Evolutionary conservation across 2,329 filamentous ascomycete species (phyloP), one percentile per base, ranked within the genome.

Genomic region (Hypoxylon sp.): DNA sequence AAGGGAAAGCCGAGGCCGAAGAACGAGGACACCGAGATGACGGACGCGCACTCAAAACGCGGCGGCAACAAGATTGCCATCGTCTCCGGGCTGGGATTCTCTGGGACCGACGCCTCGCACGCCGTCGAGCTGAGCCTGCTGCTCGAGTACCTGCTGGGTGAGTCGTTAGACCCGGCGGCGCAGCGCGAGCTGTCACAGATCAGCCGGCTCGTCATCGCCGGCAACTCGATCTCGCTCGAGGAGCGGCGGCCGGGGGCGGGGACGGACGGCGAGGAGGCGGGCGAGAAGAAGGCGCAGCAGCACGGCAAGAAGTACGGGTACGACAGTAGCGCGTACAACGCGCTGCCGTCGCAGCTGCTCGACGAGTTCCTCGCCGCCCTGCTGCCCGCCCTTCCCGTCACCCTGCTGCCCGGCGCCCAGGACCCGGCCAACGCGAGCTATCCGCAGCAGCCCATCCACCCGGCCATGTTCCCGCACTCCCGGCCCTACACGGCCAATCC

Each of bases 261-360:
- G 2, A 45, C 67, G 2, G 71, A 77, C 60, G 71, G 77, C 60
- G 71, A 81, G 58, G 72, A 81, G 70, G 65, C 69, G 0, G 64
- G 67, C 41, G 76, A 81, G 67, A 86, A 81, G 70, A 80, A 77
- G 58, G 67, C 69, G 1, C 76, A 81, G n/a, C n/a, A n/a, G n/a
- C n/a, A n/a, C n/a, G n/a, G n/a, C 47, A 96, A 92, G 74, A 97
- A 96, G 72, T 98, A 97, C 76, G 94, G 95, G 58, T 98, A 98
- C 77, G 95, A 99, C 74, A 87, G 91, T 55, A 88, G 88, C 51
- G 77, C 89, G 0, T 99, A 97, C 79, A 97, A 99, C 71, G 82
- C 94, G 1, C 81, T 89, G 1, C 95, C 95, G 0, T 92, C 91
- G 2, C 86, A 89, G 54, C 88, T 91, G 42, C 83, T 99, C 27